A percentile compares a stretch with the other conserved stretches of the same genome.
phyloP scores from a whole-genome alignment of 495 filamentous ascomycete genomes.

The Penicillium canescens region DNA sequence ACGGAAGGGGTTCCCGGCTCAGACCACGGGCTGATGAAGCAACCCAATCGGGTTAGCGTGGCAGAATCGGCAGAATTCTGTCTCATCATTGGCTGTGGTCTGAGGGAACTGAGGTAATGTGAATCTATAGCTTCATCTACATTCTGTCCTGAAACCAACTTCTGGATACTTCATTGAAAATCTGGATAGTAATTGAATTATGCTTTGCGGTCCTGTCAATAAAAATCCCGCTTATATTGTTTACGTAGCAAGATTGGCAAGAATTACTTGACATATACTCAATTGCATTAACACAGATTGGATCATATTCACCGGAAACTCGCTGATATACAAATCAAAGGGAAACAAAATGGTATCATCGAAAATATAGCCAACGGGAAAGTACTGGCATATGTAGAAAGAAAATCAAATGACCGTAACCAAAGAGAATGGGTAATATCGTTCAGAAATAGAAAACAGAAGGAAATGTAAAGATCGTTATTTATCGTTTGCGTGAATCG shows the following conservation, averaged over 20 bases:
- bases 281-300: not conserved
- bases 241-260: too few species aligned
- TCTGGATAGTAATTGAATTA: too few species aligned
- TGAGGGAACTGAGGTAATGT: too few species aligned
- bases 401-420: not conserved
- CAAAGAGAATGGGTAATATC: not conserved
- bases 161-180: too few species aligned
- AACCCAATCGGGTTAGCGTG: too few species aligned
- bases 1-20: too few species aligned
- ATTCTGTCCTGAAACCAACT: not conserved
- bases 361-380: conserved; percentile 10
- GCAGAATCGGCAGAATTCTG: too few species aligned
- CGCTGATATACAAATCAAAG: not conserved
- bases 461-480: conserved; percentile 3
- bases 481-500: conserved; percentile 10
- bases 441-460: not conserved
- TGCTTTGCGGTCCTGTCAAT: too few species aligned
- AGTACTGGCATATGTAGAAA: conserved; percentile 4
- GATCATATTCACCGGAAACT: not conserved
- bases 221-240: too few species aligned
- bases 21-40: too few species aligned
- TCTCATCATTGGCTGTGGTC: too few species aligned
- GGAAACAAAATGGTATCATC: conserved; percentile 34
- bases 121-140: not conserved
- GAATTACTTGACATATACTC: too few species aligned